Evolutionary conservation across 768 basidiomycete genomes (phyloP).

Genomic region (Lactarius pseudohatsudake): DNA sequence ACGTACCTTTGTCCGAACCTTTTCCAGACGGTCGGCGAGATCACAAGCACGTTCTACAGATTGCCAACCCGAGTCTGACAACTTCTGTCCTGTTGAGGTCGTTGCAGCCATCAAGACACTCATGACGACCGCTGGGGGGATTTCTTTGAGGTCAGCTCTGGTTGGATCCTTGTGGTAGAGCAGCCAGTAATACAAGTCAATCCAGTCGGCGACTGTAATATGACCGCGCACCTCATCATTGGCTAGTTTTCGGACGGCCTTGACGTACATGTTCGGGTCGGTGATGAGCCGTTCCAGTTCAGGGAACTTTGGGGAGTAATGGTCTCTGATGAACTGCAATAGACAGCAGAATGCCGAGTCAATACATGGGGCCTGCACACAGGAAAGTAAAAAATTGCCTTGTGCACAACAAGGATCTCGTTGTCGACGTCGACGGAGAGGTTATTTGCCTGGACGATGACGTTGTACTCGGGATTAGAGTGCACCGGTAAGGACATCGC

Average conservation of each 20-base stretch:
- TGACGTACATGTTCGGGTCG: conserved; percentile 90
- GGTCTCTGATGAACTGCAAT: conserved; percentile 91
- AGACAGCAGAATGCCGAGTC: conserved; percentile 24
- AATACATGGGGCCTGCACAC: conserved; percentile 26
- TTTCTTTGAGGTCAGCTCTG: conserved; percentile 75
- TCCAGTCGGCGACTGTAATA: background rate
- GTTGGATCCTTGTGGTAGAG: conserved; percentile 67
- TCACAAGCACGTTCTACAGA: conserved; percentile 85
- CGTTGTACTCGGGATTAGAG: conserved; percentile 91
- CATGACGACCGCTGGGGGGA: conserved; percentile 90
- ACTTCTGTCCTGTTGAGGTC: conserved; percentile 75
- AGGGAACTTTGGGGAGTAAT: conserved; percentile 93
- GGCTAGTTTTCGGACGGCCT: conserved; percentile 82
- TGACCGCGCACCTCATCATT: conserved; percentile 66
- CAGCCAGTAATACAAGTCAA: background rate
- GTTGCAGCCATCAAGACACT: conserved; percentile 95
- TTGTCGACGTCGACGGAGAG: conserved; percentile 98
- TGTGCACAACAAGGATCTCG: conserved; percentile 95
- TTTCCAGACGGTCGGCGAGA: conserved; percentile 84
- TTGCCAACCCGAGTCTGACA: conserved; percentile 70
- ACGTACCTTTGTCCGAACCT: conserved; percentile 80
- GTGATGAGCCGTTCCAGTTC: conserved; percentile 94
- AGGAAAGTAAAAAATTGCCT: conserved; percentile 48
- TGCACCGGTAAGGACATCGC: conserved; percentile 79
- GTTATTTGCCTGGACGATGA: conserved; percentile 98